Evolutionary conservation across 2,329 filamentous ascomycete genomes (phyloP), one percentile per base, ranked within the genome.

Genomic region (Colletotrichum tabaci): DNA sequence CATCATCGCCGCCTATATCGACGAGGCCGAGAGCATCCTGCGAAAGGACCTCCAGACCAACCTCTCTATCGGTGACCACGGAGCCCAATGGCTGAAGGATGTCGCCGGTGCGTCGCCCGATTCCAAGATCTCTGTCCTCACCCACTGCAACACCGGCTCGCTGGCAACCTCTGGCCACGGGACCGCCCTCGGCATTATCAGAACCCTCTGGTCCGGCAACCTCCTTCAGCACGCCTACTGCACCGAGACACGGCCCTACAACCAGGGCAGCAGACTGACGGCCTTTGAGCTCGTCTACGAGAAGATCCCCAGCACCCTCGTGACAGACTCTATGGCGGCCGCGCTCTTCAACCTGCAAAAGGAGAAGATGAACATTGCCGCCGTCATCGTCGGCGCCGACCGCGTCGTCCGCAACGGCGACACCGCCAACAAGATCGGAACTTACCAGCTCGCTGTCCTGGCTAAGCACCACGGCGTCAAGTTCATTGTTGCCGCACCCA

Each of bases 401-500:
- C 91, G 96, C 67, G 96, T 99, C 16, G 96, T 96, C 42, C 93
- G 95, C 61, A 99, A 99, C 77, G 96, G 96, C 40, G 96, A 99
- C 83, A 98, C 96, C 0, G 96, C 96, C 67, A 99, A 99, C 85
- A 99, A 99, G 86, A 97, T 99, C 73, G 96, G 96, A 62, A 99
- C 96, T 0, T 98, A 99, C 80, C 89, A 92, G 66, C 88, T 99
- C 4, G 95, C 96, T 4, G 95, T 98, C n/a, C 87, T 98, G 40
- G 96, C 96, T 26, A 91, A 89, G 75, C 87, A 95, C 78, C 96
- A 99, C 77, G 93, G 94, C 21, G 88, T 98, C 78, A 97, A 96
- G 81, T 99, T 99, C 80, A 88, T 99, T 12, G 95, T 99, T 40
- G 96, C 96, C 0, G 96, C 96, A 0, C 96, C 96, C 0, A 93